Evolutionary conservation across 2,329 filamentous ascomycete species (phyloP).

Genomic region (Pezicula radicicola): DNA sequence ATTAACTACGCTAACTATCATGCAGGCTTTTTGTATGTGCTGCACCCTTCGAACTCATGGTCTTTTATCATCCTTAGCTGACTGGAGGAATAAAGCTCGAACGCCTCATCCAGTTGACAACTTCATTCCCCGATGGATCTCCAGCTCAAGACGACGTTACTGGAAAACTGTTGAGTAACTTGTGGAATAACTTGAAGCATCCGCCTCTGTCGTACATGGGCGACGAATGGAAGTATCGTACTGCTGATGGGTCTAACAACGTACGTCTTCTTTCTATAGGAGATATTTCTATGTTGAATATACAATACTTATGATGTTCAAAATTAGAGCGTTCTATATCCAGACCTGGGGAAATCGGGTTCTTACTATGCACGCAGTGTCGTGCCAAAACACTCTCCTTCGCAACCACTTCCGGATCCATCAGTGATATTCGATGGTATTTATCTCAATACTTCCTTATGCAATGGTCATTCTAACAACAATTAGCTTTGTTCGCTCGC

Average conservation of each 20-base stretch:
- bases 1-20: too few species aligned
- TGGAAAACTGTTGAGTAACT: conserved; percentile 61
- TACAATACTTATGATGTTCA: background rate
- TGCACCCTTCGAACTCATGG: too few species aligned
- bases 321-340: conserved; percentile 54
- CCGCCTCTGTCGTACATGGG: conserved; percentile 64
- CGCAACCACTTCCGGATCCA: conserved; percentile 61
- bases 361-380: conserved; percentile 65
- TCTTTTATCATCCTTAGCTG: background rate
- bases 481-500: conserved; percentile 43
- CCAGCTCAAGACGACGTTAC: conserved; percentile 61
- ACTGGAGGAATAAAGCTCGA: conserved; percentile 35
- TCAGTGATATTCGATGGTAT: conserved; percentile 54
- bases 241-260: conserved; percentile 63
- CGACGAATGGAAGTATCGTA: conserved; percentile 61
- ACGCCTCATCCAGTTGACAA: conserved; percentile 48
- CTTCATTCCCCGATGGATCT: conserved; percentile 59
- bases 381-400: conserved; percentile 53
- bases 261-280: background rate
- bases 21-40: too few species aligned
- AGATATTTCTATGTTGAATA: too few species aligned
- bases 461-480: background rate
- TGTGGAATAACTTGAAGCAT: conserved; percentile 71
- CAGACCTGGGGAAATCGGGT: conserved; percentile 63
- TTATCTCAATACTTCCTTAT: background rate